These are phyloP conservation scores for Diplodia seriata DNA, from an alignment of 2,329 filamentous ascomycete genomes.

Conservation along the genomic window DNA sequence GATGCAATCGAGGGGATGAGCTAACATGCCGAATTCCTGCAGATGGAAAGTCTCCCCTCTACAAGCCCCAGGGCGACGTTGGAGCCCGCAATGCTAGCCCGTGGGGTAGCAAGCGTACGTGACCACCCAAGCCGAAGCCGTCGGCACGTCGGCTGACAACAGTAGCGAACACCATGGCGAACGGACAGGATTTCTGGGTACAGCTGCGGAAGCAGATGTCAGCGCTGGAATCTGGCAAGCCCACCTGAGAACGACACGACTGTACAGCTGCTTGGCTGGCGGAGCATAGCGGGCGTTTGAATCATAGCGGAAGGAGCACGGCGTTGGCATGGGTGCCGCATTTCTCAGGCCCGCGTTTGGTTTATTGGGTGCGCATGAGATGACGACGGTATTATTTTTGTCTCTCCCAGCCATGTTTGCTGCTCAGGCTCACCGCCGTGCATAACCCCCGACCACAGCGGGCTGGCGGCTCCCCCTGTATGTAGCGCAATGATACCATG, in stretches of 20 bases:
- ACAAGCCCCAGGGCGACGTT: conserved; percentile 50
- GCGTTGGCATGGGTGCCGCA: conserved; percentile 30
- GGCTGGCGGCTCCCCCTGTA: conserved; percentile 14
- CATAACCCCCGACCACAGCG: conserved; percentile 2
- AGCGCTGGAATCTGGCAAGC: conserved; percentile 48
- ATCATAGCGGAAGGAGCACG: conserved; percentile 29
- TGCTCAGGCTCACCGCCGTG: conserved; percentile 20
- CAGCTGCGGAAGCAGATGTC: conserved; percentile 55
- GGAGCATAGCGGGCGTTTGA: conserved; percentile 32
- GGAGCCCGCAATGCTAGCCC: conserved; percentile 47
- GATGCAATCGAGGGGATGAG: conserved; percentile 37
- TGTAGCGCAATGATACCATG: conserved; percentile 23
- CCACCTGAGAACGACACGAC: conserved; percentile 34
- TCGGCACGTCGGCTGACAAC: neutral
- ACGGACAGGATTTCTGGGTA: conserved; percentile 54
- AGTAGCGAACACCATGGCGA: conserved; percentile 50
- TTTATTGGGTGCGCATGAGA: conserved; percentile 4
- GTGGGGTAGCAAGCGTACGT: conserved; percentile 51
- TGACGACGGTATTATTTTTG: neutral
- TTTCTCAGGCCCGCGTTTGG: conserved; percentile 21
- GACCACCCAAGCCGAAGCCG: neutral
- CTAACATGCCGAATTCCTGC: neutral
- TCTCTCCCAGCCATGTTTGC: conserved; percentile 17
- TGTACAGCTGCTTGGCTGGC: conserved; percentile 32
- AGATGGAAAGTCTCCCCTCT: conserved; percentile 38